phyloP scores from a whole-genome alignment of 1,139 yeast genomes.

The Scheffersomyces segobiensis region DNA sequence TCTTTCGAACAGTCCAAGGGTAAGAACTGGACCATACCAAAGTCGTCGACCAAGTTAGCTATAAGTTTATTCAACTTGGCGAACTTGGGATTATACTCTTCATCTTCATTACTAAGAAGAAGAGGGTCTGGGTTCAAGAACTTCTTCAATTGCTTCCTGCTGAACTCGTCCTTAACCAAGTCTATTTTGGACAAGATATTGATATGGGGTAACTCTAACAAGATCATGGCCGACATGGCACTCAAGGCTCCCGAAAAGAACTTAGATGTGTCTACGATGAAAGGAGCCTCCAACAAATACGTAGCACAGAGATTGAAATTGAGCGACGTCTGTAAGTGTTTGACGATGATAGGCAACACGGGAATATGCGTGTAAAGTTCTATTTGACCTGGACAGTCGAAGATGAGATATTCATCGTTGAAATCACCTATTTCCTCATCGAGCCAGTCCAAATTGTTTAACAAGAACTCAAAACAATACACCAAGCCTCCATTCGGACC shows the following conservation, averaged over 20 bases:
- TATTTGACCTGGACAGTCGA: conserved; percentile 98
- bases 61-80: conserved; percentile 74
- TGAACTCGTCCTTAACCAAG: conserved; percentile 72
- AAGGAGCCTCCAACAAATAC: conserved; percentile 90
- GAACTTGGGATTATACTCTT: conserved; percentile 68
- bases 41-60: conserved; percentile 90
- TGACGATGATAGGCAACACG: conserved; percentile 82
- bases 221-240: conserved; percentile 98
- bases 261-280: conserved; percentile 84
- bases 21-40: conserved; percentile 96
- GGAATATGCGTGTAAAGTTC: conserved; percentile 96
- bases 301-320: conserved; percentile 91
- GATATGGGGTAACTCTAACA: conserved; percentile 91
- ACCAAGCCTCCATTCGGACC: conserved; percentile 97
- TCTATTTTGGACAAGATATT: conserved; percentile 87
- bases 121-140: conserved; percentile 92
- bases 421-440: conserved; percentile 94
- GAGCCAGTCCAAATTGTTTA: conserved; percentile 91
- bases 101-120: conserved; percentile 45
- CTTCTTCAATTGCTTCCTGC: conserved; percentile 74
- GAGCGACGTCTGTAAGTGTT: conserved; percentile 74
- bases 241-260: conserved; percentile 93
- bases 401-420: conserved; percentile 89
- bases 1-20: conserved; percentile 86
- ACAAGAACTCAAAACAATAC: conserved; percentile 87